Conservation (phyloP, 2,329 filamentous ascomycete species). For the Hirsutella thompsonii region DNA sequence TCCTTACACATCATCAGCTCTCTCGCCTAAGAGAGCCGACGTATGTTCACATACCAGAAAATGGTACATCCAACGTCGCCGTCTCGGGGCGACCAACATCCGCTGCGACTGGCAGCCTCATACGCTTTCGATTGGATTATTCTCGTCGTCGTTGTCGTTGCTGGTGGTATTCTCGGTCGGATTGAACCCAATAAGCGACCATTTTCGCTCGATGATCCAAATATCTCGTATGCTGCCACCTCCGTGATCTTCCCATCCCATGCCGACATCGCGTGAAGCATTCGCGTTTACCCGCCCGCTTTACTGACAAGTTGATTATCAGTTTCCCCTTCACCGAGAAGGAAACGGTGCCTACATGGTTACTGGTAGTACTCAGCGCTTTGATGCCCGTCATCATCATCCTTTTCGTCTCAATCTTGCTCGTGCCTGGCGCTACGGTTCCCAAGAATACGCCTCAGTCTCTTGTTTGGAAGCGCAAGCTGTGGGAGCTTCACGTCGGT, state of each 20-base stretch:
- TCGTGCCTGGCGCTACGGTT: constrained; percentile 62
- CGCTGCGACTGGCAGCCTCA: constrained; percentile 36
- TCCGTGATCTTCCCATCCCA: no score
- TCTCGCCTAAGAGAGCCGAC: constrained; percentile 1
- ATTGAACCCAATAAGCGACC: constrained; percentile 53
- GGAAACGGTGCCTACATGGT: constrained; percentile 58
- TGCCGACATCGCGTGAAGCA: neutral
- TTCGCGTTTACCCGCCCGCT: neutral
- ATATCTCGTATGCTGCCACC: constrained; percentile 49
- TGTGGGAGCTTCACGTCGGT: constrained; percentile 84
- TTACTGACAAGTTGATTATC: neutral
- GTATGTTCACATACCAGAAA: constrained; percentile 15
- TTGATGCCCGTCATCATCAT: constrained; percentile 56
- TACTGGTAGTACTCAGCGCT: constrained; percentile 52
- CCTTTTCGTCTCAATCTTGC: constrained; percentile 50
- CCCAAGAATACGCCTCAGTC: constrained; percentile 47
- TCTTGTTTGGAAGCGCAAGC: constrained; percentile 64
- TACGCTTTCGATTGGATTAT: constrained; percentile 67
- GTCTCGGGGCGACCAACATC: constrained; percentile 12
- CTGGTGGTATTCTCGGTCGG: constrained; percentile 45
- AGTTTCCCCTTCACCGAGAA: constrained; percentile 57
- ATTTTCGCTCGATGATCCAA: constrained; percentile 58
- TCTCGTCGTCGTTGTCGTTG: constrained; percentile 43
- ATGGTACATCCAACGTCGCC: constrained; percentile 12
- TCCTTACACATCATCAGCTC: neutral